A percentile compares a stretch with the other conserved stretches of the same genome.
Conservation (phyloP, 306 rosid genomes). For the Malus sieversii region DNA sequence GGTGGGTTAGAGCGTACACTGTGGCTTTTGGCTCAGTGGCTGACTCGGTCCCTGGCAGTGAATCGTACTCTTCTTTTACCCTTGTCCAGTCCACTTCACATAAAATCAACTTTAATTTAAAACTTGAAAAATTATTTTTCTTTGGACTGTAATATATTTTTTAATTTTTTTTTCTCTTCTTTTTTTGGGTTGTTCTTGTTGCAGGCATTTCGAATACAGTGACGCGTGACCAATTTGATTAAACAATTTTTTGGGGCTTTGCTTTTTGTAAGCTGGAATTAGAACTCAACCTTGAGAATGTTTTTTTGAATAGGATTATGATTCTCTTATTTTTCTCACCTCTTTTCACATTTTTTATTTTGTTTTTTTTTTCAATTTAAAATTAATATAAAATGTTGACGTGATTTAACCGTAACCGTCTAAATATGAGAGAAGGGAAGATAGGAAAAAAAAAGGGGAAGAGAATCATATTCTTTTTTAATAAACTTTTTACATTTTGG, state of each 20-base stretch:
- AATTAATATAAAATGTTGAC: too few relatives aligned
- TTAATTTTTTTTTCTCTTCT: not conserved
- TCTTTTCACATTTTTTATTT: too few relatives aligned
- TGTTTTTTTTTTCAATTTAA: too few relatives aligned
- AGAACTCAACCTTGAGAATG: slow-evolving; percentile 2
- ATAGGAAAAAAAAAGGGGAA: fast-evolving
- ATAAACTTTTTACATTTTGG: not conserved
- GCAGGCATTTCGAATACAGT: slow-evolving; percentile 33
- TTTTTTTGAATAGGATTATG: not conserved
- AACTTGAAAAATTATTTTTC: slow-evolving; percentile 26
- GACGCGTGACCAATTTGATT: slow-evolving; percentile 43
- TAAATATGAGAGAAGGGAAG: fast-evolving
- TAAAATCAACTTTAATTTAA: slow-evolving; percentile 62
- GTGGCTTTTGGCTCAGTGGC: not conserved
- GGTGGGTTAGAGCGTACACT: slow-evolving; percentile 27
- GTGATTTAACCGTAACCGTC: too few relatives aligned
- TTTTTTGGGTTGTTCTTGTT: not conserved
- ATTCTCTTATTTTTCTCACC: too few relatives aligned
- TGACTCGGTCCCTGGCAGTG: not conserved
- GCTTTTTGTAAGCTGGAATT: slow-evolving; percentile 16
- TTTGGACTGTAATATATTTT: not conserved
- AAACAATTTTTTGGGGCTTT: slow-evolving; percentile 12
- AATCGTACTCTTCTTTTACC: not conserved
- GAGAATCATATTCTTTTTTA: fast-evolving
- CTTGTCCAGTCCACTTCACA: slow-evolving; percentile 55